phyloP scores from a whole-genome alignment of 1,284 basidiomycete species.

The Grifola frondosa region DNA sequence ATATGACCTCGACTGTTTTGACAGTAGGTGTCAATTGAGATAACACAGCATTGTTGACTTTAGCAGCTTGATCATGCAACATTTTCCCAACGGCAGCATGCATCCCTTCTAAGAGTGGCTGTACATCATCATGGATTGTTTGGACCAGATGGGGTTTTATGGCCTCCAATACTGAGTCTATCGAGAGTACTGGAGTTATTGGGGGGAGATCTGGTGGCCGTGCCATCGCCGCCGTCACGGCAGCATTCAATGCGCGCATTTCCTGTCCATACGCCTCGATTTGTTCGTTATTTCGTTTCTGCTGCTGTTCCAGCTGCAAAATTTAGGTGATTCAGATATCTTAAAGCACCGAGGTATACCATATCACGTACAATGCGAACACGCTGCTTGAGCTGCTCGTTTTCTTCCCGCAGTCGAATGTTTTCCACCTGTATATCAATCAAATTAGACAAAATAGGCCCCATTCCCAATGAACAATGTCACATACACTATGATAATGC shows the following conservation, averaged over 20 bases:
- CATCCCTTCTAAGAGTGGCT: constrained; percentile 36
- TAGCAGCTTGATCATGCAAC: constrained; percentile 36
- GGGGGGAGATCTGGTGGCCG: constrained; percentile 27
- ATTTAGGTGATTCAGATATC: background rate
- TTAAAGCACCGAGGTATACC: background rate
- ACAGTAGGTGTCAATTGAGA: constrained; percentile 36
- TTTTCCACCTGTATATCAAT: too few species aligned
- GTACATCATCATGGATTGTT: constrained; percentile 39
- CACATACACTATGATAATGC: constrained; percentile 29
- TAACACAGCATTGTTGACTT: constrained; percentile 40
- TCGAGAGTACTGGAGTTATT: constrained; percentile 31
- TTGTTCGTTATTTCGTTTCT: constrained; percentile 9
- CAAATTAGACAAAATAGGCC: too few species aligned
- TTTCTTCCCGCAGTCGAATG: constrained; percentile 14
- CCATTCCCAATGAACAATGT: background rate
- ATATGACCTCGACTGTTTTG: constrained; percentile 27
- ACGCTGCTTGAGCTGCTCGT: constrained; percentile 17
- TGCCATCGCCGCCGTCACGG: constrained; percentile 39
- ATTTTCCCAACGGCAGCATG: constrained; percentile 38
- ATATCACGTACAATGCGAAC: constrained; percentile 25
- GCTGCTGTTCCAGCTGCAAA: constrained; percentile 30
- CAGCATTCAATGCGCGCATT: constrained; percentile 40
- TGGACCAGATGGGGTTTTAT: constrained; percentile 41
- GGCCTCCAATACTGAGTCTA: constrained; percentile 42
- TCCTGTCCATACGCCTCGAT: constrained; percentile 15